A percentile compares a stretch with the other conserved stretches of the same genome.
Evolutionary conservation across 441 rosid species (phyloP).

Genomic region (Gossypium aridum): DNA sequence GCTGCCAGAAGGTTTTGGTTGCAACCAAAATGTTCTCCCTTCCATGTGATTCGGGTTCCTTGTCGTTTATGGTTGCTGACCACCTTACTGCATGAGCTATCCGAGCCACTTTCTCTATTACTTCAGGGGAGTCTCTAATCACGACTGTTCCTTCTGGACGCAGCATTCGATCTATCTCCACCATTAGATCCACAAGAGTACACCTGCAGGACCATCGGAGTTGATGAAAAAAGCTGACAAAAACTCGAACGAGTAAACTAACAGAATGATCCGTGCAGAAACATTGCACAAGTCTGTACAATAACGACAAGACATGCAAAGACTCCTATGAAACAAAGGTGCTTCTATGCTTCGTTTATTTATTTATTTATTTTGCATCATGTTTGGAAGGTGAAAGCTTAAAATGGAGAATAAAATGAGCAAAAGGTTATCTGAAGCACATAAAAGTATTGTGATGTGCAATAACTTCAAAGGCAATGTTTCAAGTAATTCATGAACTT

Average conservation of each 20-base stretch:
- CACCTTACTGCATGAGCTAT: constrained; percentile 72
- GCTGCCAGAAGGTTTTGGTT: constrained; percentile 61
- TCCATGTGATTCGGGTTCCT: constrained; percentile 79
- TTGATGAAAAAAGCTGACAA: constrained; percentile 7
- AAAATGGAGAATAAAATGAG: not conserved
- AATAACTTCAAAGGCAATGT: not conserved
- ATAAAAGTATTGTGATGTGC: not conserved
- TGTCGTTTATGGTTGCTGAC: constrained; percentile 49
- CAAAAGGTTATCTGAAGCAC: not conserved
- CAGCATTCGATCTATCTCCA: constrained; percentile 89
- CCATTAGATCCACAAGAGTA: constrained; percentile 77
- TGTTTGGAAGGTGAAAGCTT: not conserved
- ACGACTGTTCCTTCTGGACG: constrained; percentile 88
- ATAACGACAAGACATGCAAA: not conserved
- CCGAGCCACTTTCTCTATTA: constrained; percentile 57
- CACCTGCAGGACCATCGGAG: constrained; percentile 51
- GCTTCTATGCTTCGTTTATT: not conserved
- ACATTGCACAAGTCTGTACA: not conserved
- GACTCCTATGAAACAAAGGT: not conserved
- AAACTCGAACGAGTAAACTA: not conserved
- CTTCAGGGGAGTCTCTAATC: constrained; percentile 77
- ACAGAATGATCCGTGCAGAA: not conserved
- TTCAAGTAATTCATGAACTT: not conserved
- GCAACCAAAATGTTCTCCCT: constrained; percentile 73
- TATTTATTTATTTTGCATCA: not conserved